phyloP scores from a whole-genome alignment of 495 filamentous ascomycete genomes.

The Pyrenopolyporus hunteri region DNA sequence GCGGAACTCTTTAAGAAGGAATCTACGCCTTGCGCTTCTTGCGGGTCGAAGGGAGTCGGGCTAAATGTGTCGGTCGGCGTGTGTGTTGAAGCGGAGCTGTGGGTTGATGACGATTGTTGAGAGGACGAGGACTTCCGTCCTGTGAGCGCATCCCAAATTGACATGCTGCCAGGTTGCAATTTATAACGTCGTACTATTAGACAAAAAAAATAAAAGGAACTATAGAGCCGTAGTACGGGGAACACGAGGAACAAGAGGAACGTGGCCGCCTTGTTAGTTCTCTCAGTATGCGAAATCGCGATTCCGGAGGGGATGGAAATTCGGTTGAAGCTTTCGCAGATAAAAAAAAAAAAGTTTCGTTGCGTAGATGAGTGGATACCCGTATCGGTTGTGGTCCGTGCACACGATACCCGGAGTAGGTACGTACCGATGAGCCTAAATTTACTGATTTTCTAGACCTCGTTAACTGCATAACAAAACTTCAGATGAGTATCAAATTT shows the following conservation, averaged over 20 bases:
- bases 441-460: background rate
- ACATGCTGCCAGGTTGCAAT: slow-evolving; percentile 56
- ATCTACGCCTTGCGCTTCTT: slow-evolving; percentile 75
- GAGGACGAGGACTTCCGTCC: slow-evolving; percentile 73
- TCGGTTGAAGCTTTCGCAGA: slow-evolving; percentile 19
- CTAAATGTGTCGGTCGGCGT: slow-evolving; percentile 57
- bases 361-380: slow-evolving; percentile 6
- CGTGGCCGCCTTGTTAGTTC: slow-evolving; percentile 6
- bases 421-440: slow-evolving; percentile 8
- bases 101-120: slow-evolving; percentile 39
- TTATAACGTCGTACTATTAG: background rate
- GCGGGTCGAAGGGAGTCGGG: slow-evolving; percentile 68
- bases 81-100: slow-evolving; percentile 40
- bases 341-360: slow-evolving; percentile 23
- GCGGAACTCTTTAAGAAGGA: slow-evolving; percentile 75
- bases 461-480: slow-evolving; percentile 18
- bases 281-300: slow-evolving; percentile 21
- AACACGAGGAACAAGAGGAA: no score
- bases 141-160: slow-evolving; percentile 86
- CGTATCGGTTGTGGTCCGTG: slow-evolving; percentile 6
- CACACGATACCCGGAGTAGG: background rate
- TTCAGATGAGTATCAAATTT: background rate
- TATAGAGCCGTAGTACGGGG: no score
- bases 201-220: slow-evolving; percentile 11
- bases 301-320: slow-evolving; percentile 8